Evolutionary conservation across 140 eudicot genomes (phyloP).

Genomic region (Bidens hawaiensis): DNA sequence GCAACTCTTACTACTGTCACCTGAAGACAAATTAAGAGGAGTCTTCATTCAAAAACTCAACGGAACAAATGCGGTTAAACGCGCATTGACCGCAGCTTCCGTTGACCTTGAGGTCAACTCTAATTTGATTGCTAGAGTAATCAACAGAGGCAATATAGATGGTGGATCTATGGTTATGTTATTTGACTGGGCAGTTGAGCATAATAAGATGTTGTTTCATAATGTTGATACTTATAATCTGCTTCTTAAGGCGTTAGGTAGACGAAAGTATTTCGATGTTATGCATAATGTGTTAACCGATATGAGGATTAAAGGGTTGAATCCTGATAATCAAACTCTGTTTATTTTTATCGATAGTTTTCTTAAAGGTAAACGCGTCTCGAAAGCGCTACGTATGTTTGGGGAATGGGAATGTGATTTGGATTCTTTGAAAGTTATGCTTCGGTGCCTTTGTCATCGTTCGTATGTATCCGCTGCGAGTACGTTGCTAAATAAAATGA

Average conservation of each 20-base stretch:
- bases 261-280: slow-evolving; percentile 55
- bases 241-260: slow-evolving; percentile 62
- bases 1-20: slow-evolving; percentile 35
- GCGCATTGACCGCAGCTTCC: slow-evolving; percentile 45
- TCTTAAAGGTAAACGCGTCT: slow-evolving; percentile 47
- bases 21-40: slow-evolving; percentile 74
- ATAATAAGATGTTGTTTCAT: slow-evolving; percentile 12
- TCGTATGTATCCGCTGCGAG: slow-evolving; percentile 47
- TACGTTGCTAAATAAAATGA: slow-evolving; percentile 46
- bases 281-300: slow-evolving; percentile 49
- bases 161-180: slow-evolving; percentile 60
- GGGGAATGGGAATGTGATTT: slow-evolving; percentile 48
- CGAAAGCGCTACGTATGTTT: slow-evolving; percentile 51
- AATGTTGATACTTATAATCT: slow-evolving; percentile 41
- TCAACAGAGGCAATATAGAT: slow-evolving; percentile 58
- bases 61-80: slow-evolving; percentile 40
- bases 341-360: slow-evolving; percentile 63
- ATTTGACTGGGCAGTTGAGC: slow-evolving; percentile 74
- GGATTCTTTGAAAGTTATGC: slow-evolving; percentile 52
- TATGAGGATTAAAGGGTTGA: slow-evolving; percentile 48
- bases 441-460: slow-evolving; percentile 58
- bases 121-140: slow-evolving; percentile 56
- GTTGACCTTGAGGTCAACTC: slow-evolving; percentile 43
- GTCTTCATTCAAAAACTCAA: slow-evolving; percentile 65
- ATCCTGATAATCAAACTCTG: slow-evolving; percentile 50